phyloP scores from a whole-genome alignment of 2,329 filamentous ascomycete genomes.

The Penicillium sp. region DNA sequence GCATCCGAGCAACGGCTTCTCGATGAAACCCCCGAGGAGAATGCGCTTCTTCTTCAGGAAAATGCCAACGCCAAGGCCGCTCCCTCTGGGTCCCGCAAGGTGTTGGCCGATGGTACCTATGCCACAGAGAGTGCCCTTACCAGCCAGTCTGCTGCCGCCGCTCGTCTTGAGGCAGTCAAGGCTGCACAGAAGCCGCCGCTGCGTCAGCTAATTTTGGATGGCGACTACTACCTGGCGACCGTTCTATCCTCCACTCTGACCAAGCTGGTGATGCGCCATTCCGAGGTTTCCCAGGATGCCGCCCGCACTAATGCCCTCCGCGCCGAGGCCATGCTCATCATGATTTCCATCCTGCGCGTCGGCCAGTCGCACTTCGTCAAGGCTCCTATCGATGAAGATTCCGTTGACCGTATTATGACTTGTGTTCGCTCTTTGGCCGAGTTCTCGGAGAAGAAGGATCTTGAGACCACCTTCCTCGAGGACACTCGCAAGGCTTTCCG shows the following conservation, averaged over 20 bases:
- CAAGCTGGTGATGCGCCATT: conserved; percentile 95
- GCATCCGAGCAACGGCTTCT: conserved; percentile 88
- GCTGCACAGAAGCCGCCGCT: conserved; percentile 93
- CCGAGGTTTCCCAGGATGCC: conserved; percentile 79
- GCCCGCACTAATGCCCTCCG: conserved; percentile 89
- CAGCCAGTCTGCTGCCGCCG: conserved; percentile 81
- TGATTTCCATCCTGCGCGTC: conserved; percentile 97
- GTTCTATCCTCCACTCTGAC: conserved; percentile 94
- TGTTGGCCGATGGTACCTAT: conserved; percentile 94
- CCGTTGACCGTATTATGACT: conserved; percentile 96
- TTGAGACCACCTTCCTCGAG: conserved; percentile 87
- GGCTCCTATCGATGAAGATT: conserved; percentile 94
- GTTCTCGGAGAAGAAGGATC: conserved; percentile 80
- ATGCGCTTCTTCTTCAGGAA: conserved; percentile 55
- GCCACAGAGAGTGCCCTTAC: conserved; percentile 95
- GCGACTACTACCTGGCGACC: conserved; percentile 92
- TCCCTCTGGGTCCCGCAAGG: conserved; percentile 79
- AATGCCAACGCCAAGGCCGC: conserved; percentile 77
- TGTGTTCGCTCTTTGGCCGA: conserved; percentile 90
- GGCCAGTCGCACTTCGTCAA: conserved; percentile 99
- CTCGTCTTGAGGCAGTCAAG: conserved; percentile 92
- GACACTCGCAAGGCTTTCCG: conserved; percentile 95
- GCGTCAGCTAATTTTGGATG: conserved; percentile 89
- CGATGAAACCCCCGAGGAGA: conserved; percentile 71
- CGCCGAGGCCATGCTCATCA: conserved; percentile 97